Conservation (phyloP, 2,329 filamentous ascomycete species). For the Claviceps pazoutovae region DNA sequence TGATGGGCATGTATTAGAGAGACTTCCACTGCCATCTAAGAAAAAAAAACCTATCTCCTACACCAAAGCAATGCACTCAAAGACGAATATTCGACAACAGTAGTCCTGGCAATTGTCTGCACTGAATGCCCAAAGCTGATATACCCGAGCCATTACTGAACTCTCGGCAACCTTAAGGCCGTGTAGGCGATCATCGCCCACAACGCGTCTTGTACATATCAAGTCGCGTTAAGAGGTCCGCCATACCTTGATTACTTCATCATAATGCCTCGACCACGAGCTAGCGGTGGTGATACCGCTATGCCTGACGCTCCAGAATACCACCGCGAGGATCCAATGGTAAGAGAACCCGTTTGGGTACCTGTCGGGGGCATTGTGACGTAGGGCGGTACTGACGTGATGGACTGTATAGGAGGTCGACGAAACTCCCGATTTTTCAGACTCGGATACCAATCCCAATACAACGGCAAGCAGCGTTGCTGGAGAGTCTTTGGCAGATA, state of each 20-base stretch:
- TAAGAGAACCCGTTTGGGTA: constrained; percentile 16
- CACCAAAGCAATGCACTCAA: constrained; percentile 4
- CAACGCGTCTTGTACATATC: constrained; percentile 30
- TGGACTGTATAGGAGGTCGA: constrained; percentile 38
- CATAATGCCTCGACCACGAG: constrained; percentile 43
- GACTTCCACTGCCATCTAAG: constrained; percentile 16
- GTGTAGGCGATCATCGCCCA: constrained; percentile 3
- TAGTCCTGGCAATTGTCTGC: not conserved
- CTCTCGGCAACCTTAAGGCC: not conserved
- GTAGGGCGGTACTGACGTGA: constrained; percentile 1
- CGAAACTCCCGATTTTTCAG: constrained; percentile 52
- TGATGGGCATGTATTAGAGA: constrained; percentile 19
- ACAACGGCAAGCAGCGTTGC: constrained; percentile 71
- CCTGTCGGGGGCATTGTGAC: not conserved
- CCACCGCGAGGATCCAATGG: constrained; percentile 34
- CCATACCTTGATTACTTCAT: constrained; percentile 14
- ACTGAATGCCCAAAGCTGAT: not conserved
- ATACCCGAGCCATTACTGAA: not conserved
- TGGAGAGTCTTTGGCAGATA: constrained; percentile 61
- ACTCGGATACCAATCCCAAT: constrained; percentile 53
- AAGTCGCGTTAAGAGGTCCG: constrained; percentile 40
- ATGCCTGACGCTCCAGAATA: constrained; percentile 45
- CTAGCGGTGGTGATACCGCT: constrained; percentile 41
- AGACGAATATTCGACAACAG: constrained; percentile 6
- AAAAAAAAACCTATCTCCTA: constrained; percentile 21